Base-by-base conservation (phyloP, 768 basidiomycete species). In the Pholiota microspora region DNA sequence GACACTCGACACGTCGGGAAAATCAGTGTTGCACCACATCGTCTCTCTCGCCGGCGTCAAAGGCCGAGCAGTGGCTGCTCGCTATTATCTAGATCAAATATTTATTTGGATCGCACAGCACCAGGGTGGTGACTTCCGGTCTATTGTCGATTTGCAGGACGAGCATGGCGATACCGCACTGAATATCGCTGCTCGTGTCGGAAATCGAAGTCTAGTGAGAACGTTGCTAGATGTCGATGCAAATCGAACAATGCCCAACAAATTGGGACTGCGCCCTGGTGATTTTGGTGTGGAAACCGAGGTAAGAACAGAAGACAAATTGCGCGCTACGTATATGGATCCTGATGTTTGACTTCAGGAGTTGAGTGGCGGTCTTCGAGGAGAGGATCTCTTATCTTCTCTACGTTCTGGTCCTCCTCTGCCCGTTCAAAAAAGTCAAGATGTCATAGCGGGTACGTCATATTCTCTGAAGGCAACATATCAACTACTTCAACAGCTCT, bases 241-340 rank as follows among this genome's bases (percentile, higher is more conserved):
- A 4, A 96, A 98, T 69, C 84, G 89, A 60, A 80, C 84, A 62
- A 76, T 92, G 56, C 82, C 88, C 16, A 99, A 99, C 72, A 98
- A 98, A 67, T 75, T 99, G 40, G 97, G 97, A 3, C 72, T 99
- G 64, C 80, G 92, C 49, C 91, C 97, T 2, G 92, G 88, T 7
- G 97, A 99, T 69, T 99, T 95, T 66, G 97, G 97, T 15, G 84
- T 98, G 3, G 93, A 95, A 66, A 86, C 86, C 9, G 92, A 95
- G 76, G 95, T 91, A 62, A 57, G 83, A 68, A n/a, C n/a, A n/a
- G n/a, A n/a, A n/a, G n/a, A n/a, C n/a, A n/a, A 7, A 32, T n/a
- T 25, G 12, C 25, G 34, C 51, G n/a, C 54, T 12, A 50, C 42
- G n/a, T 32, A 42, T 47, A 45, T 28, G 34, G 24, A 2, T 32